Evolutionary conservation across 1,139 yeast species (phyloP).

Genomic region (Yamadazyma epiphylla): DNA sequence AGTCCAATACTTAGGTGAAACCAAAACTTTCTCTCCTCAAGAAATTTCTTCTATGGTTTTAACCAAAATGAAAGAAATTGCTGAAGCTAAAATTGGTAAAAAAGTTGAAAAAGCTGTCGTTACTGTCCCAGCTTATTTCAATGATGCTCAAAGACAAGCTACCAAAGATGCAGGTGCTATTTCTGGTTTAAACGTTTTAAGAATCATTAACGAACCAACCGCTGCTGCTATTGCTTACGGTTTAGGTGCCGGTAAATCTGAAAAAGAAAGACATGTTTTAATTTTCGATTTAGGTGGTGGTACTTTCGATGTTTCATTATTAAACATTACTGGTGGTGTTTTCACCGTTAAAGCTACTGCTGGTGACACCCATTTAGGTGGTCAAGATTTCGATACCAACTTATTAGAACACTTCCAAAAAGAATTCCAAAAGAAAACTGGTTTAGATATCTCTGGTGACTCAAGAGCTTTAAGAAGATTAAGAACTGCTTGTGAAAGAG

Average conservation of each 20-base stretch:
- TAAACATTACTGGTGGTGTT: slow-evolving; percentile 94
- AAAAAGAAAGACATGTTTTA: slow-evolving; percentile 69
- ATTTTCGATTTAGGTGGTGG: slow-evolving; percentile 52
- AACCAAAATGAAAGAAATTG: slow-evolving; percentile 55
- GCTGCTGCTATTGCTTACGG: slow-evolving; percentile 52
- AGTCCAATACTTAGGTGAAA: slow-evolving; percentile 92
- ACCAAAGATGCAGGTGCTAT: slow-evolving; percentile 49
- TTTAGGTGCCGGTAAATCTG: slow-evolving; percentile 55
- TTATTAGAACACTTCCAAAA: slow-evolving; percentile 76
- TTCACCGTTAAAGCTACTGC: slow-evolving; percentile 98
- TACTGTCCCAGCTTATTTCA: slow-evolving; percentile 49
- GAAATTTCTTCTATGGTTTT: slow-evolving; percentile 96
- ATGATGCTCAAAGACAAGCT: slow-evolving; percentile 50
- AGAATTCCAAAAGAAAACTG: slow-evolving; percentile 96
- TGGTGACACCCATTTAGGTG: slow-evolving; percentile 99
- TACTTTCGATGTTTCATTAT: slow-evolving; percentile 58
- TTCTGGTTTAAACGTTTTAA: slow-evolving; percentile 47
- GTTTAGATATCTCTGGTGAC: slow-evolving; percentile 84
- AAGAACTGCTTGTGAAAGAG: slow-evolving; percentile 99
- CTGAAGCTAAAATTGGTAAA: slow-evolving; percentile 42
- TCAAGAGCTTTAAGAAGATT: slow-evolving; percentile 96
- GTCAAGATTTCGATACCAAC: slow-evolving; percentile 64
- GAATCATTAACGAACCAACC: slow-evolving; percentile 50
- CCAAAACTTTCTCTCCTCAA: slow-evolving; percentile 94
- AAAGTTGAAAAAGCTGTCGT: slow-evolving; percentile 45